Percentiles rank a stretch among this genome's conserved stretches.
These are phyloP conservation scores for Heliamphora ciliata DNA, from an alignment of 179 eudicot genomes.

Conservation along the genomic window DNA sequence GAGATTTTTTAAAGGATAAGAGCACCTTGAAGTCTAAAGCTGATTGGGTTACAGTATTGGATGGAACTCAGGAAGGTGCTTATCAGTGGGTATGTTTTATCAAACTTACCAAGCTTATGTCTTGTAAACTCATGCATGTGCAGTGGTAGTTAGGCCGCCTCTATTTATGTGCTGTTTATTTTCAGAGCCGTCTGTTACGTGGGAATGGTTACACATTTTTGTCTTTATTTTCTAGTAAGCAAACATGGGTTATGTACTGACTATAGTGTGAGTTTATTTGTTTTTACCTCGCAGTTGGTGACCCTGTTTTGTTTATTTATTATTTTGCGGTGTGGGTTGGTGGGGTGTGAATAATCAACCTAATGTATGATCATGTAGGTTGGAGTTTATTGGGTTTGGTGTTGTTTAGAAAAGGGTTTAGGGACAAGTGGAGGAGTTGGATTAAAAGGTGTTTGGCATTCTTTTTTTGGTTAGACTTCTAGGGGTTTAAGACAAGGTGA, in stretches of 20 bases:
- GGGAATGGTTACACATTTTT: not conserved
- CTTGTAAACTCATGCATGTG: not conserved
- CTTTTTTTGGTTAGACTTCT: too few relatives aligned
- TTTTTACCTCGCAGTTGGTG: not conserved
- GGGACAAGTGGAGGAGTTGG: too few relatives aligned
- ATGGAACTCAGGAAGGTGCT: slow-evolving; percentile 96
- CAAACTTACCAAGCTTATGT: not conserved
- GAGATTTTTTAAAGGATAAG: slow-evolving; percentile 51
- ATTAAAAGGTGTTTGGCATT: too few relatives aligned
- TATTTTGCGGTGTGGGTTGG: too few relatives aligned
- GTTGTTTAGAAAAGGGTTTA: too few relatives aligned
- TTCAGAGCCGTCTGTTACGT: not conserved
- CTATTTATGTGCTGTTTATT: not conserved
- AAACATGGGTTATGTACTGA: not conserved
- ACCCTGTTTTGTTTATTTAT: too few relatives aligned
- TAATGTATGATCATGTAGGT: too few relatives aligned
- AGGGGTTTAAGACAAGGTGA: too few relatives aligned
- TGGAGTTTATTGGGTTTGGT: too few relatives aligned
- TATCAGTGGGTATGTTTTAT: slow-evolving; percentile 75
- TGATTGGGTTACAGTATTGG: slow-evolving; percentile 78
- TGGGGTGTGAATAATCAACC: too few relatives aligned
- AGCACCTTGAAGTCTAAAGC: slow-evolving; percentile 57
- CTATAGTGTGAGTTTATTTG: not conserved
- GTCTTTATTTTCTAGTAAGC: not conserved
- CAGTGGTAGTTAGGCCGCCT: slow-evolving; percentile 3